Conservation (phyloP, 2,329 filamentous ascomycete species). For the Phialophora macrospora region DNA sequence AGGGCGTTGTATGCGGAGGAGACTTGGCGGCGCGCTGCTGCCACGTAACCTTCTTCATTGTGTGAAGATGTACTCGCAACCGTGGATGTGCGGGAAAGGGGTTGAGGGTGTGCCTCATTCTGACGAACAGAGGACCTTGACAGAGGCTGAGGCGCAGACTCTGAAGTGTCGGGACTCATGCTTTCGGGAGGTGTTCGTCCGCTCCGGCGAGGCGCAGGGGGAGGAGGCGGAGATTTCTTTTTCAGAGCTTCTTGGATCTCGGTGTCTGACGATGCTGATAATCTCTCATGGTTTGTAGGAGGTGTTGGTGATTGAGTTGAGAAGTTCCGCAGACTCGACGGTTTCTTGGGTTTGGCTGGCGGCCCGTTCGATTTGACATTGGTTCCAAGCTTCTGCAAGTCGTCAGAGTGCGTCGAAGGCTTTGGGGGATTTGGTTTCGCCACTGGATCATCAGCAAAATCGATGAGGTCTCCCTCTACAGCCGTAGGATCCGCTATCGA, state of each 20-base stretch:
- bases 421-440: constrained; percentile 34
- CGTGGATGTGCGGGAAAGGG: constrained; percentile 31
- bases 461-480: constrained; percentile 45
- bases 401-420: constrained; percentile 19
- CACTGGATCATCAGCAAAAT: constrained; percentile 46
- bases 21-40: constrained; percentile 36
- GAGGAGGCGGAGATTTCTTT: constrained; percentile 46
- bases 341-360: constrained; percentile 54
- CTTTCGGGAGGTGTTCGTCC: constrained; percentile 23
- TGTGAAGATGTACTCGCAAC: constrained; percentile 20
- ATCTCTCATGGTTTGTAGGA: constrained; percentile 27
- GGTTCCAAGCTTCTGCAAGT: constrained; percentile 28
- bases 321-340: constrained; percentile 48
- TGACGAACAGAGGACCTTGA: constrained; percentile 40
- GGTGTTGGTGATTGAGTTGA: constrained; percentile 35
- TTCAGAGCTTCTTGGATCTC: constrained; percentile 34
- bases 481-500: constrained; percentile 37
- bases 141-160: constrained; percentile 31
- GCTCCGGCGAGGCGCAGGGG: constrained; percentile 44
- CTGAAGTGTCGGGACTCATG: constrained; percentile 22
- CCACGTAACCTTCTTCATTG: constrained; percentile 38
- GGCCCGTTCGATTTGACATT: constrained; percentile 42
- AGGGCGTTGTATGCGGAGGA: constrained; percentile 37
- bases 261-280: constrained; percentile 26
- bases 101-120: constrained; percentile 30